Evolutionary conservation across 768 basidiomycete species (phyloP).

Genomic region (Leucocoprinus birnbaumii): DNA sequence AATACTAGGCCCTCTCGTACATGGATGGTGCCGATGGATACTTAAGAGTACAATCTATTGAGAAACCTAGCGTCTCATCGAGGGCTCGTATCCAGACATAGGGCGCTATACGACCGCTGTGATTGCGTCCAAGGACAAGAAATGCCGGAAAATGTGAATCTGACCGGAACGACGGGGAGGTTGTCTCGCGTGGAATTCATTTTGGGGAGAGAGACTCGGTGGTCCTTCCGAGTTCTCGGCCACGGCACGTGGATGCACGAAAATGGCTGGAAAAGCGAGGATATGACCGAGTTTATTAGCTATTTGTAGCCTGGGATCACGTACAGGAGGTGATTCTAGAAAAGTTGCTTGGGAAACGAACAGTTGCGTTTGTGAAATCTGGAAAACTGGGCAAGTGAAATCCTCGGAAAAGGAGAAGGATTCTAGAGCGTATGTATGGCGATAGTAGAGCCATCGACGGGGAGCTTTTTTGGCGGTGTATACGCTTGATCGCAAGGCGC

Average conservation of each 20-base stretch:
- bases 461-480: conserved; percentile 2
- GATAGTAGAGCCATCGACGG: neutral
- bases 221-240: conserved; percentile 7
- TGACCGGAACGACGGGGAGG: conserved; percentile 4
- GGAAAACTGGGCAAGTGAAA: neutral
- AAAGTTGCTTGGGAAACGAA: conserved; percentile 10
- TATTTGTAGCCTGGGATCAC: conserved; percentile 10
- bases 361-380: neutral
- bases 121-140: neutral
- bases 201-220: neutral
- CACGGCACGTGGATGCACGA: conserved; percentile 8
- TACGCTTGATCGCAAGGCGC: conserved; percentile 7
- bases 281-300: conserved; percentile 3
- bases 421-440: conserved; percentile 7
- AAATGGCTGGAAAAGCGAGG: conserved; percentile 7
- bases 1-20: neutral
- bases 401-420: conserved; percentile 4
- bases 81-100: neutral
- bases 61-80: conserved; percentile 2
- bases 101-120: neutral
- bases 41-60: neutral
- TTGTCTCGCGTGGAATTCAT: conserved; percentile 12
- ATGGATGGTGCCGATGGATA: neutral
- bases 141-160: neutral
- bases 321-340: conserved; percentile 9